Percentiles rank a stretch among this genome's conserved stretches.
phyloP scores from a whole-genome alignment of 352 stramenopile genomes.

The Phytophthora rubi region DNA sequence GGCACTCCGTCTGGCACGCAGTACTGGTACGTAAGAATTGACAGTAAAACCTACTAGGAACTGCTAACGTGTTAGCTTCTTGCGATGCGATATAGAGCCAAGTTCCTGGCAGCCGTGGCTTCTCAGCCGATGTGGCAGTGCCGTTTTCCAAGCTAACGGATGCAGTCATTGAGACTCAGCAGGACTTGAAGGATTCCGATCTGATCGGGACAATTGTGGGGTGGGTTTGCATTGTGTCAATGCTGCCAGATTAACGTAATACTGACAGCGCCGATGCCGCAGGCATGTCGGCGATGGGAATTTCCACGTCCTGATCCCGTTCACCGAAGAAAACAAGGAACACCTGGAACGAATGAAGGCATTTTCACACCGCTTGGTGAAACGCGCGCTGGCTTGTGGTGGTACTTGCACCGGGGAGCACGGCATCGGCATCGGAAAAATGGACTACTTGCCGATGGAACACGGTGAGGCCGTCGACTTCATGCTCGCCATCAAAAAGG shows the following conservation, averaged over 20 bases:
- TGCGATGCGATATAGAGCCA: conserved; percentile 42
- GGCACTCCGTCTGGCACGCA: conserved; percentile 83
- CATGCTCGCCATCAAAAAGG: conserved; percentile 94
- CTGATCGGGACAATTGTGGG: conserved; percentile 92
- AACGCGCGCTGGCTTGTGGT: conserved; percentile 82
- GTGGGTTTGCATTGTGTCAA: conserved; percentile 28
- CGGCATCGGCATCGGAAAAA: conserved; percentile 95
- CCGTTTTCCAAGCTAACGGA: conserved; percentile 93
- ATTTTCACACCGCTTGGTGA: conserved; percentile 85
- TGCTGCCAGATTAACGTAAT: background rate
- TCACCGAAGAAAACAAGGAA: conserved; percentile 82
- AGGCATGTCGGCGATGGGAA: conserved; percentile 95
- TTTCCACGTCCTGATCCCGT: conserved; percentile 97
- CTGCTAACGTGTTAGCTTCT: background rate
- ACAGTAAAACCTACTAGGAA: background rate
- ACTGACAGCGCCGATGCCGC: background rate
- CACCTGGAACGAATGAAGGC: conserved; percentile 84
- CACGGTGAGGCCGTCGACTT: conserved; percentile 90
- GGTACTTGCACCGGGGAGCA: conserved; percentile 98
- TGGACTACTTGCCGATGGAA: conserved; percentile 90
- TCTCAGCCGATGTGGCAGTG: conserved; percentile 96
- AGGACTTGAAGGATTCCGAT: conserved; percentile 82
- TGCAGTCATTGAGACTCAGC: conserved; percentile 91
- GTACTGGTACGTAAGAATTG: conserved; percentile 49
- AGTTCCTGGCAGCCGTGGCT: conserved; percentile 72